phyloP scores from a whole-genome alignment of 495 filamentous ascomycete genomes.

The Hapsidospora chrysogenum region DNA sequence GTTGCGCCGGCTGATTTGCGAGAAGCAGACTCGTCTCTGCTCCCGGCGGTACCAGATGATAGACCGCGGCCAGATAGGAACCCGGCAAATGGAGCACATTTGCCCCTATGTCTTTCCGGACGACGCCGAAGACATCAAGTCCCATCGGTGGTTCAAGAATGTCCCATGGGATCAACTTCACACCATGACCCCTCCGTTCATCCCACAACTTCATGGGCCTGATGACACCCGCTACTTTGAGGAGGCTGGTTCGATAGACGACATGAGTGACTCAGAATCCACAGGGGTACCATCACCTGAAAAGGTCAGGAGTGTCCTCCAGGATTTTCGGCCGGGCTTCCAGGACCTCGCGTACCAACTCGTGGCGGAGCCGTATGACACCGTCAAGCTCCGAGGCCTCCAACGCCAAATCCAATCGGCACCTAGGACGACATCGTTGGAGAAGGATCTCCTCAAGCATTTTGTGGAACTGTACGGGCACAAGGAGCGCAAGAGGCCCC shows the following conservation, averaged over 20 bases:
- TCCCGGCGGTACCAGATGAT: slow-evolving; percentile 51
- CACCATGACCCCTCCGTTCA: slow-evolving; percentile 50
- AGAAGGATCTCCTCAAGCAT: slow-evolving; percentile 19
- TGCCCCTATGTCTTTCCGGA: slow-evolving; percentile 53
- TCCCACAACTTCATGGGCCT: slow-evolving; percentile 48
- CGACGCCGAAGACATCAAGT: slow-evolving; percentile 64
- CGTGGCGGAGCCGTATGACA: slow-evolving; percentile 26
- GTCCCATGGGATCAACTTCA: slow-evolving; percentile 56
- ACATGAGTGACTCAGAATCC: slow-evolving; percentile 10
- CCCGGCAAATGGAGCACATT: background rate
- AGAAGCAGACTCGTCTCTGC: slow-evolving; percentile 59
- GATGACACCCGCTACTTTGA: slow-evolving; percentile 89
- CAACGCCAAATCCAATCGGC: slow-evolving; percentile 28
- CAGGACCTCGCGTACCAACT: slow-evolving; percentile 21
- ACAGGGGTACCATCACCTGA: slow-evolving; percentile 2
- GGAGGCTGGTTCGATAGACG: slow-evolving; percentile 48
- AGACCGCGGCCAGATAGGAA: slow-evolving; percentile 17
- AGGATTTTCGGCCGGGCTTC: slow-evolving; percentile 16
- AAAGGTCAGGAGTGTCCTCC: slow-evolving; percentile 15
- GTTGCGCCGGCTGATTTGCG: slow-evolving; percentile 57
- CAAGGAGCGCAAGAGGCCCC: slow-evolving; percentile 51
- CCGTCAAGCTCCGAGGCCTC: slow-evolving; percentile 20
- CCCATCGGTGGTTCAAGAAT: slow-evolving; percentile 54
- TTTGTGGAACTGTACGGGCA: slow-evolving; percentile 20
- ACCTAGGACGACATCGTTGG: slow-evolving; percentile 5